Evolutionary conservation across 2,329 filamentous ascomycete genomes (phyloP), one percentile per base, ranked within the genome.

Genomic region (Pyrenophora graminea): DNA sequence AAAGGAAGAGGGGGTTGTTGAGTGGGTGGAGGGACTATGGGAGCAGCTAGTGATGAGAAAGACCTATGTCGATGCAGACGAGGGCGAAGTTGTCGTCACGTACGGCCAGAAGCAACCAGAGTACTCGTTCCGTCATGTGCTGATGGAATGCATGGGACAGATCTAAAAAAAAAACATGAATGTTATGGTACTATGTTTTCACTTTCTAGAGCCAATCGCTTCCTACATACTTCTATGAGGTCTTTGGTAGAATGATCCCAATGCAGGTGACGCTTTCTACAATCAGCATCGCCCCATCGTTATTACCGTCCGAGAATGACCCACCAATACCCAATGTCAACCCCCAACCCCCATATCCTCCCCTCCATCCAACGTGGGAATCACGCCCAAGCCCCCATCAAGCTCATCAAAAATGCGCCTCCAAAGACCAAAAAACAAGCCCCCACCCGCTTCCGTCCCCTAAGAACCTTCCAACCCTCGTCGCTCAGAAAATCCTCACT

Each of bases 401-500:
- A 69, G 30, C 86, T 86, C 88, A 91, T 91, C 43, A 88, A 76
- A 43, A 80, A 74, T 0, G 88, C 85, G 0, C 88, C 88, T 1
- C 76, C 75, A 23, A 86, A 77, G 2, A 91, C 86, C 4, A 85
- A 76, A 25, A 85, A 50, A 49, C 85, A 89, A 0, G 88, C 88
- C 43, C 82, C 79, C 10, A 85, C 74, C 30, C 88, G 78, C 62
- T 77, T 83, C 65, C 74, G 81, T 0, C 88, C 88, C 50, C 80
- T 81, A 32, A 91, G 75, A 17, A 82, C 77, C 61, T 79, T 81
- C 79, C 89, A 90, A 71, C 86, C 90, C 77, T 89, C 87, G 60
- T 90, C 87, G 10, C 83, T 85, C 53, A 91, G 67, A 62, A 95
- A 95, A 64, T 96, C 91, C 72, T 95, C 90, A 0, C 90, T 88